These are phyloP conservation scores for Microstegium vimineum DNA, from an alignment of 176 grass and related monocot species.

Conservation along the genomic window DNA sequence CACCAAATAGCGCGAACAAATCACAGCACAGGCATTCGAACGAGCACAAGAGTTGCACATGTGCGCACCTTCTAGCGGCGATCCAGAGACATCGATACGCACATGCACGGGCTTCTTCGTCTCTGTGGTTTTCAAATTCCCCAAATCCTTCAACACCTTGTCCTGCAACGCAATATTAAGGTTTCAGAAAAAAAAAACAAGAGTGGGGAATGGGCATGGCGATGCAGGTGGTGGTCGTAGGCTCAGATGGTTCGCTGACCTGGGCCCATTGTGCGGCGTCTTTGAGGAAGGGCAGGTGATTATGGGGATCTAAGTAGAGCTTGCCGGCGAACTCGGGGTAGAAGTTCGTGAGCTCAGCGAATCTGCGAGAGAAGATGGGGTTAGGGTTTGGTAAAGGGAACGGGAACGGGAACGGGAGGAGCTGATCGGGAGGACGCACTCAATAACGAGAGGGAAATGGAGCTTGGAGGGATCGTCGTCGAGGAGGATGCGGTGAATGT, in stretches of 20 bases:
- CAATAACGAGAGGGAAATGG: constrained; percentile 67
- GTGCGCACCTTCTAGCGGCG: constrained; percentile 57
- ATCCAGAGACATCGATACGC: constrained; percentile 60
- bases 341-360: constrained; percentile 75
- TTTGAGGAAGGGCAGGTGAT: constrained; percentile 33
- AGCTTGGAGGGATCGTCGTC: constrained; percentile 36
- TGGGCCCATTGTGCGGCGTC: constrained; percentile 37
- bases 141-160: constrained; percentile 7
- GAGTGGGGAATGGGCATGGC: neutral
- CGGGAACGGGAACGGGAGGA: neutral
- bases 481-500: constrained; percentile 58
- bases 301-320: constrained; percentile 42
- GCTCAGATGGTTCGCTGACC: constrained; percentile 13
- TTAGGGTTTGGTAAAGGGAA: constrained; percentile 25
- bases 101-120: constrained; percentile 58
- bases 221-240: neutral
- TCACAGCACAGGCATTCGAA: neutral
- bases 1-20: neutral
- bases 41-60: neutral
- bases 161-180: constrained; percentile 23
- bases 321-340: constrained; percentile 33
- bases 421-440: constrained; percentile 33
- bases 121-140: neutral
- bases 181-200: neutral
- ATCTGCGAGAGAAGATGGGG: constrained; percentile 31